Base-by-base conservation (phyloP, 192 early-diverging fungal species). In the Linnemannia schmuckeri region DNA sequence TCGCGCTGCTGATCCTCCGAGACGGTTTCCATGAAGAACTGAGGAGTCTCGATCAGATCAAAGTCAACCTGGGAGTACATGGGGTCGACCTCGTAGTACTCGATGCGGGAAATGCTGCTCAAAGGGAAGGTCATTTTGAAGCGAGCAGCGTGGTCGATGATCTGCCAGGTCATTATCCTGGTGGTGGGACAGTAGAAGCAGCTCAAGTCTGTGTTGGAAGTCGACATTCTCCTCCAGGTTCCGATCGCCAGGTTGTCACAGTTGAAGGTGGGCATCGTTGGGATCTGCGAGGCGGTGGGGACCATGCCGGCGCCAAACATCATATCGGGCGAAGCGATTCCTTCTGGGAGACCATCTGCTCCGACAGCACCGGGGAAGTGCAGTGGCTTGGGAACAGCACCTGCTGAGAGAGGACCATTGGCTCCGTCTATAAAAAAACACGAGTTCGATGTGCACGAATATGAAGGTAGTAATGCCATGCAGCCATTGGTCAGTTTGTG, bases 81-180 rank as follows among this genome's bases (percentile, higher is more conserved):
- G 27, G 82, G 80, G 73, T 92, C 90, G 10, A 92, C 78, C 22
- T 90, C 70, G 41, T 75, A 88, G 30, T 81, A 83, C 77, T 91
- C 89, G 22, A 93, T 88, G 49, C 83, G 79, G 0, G 90, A 82
- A 70, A 94, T 90, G 9, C 75, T 76, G 41, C 89, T 85, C 78
- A 93, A 85, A 24, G 93, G 85, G 37, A 94, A 90, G 12, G 92
- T 92, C 88, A 93, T 93, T 55, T 93, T 93, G 76, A 94, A 94
- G 47, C 89, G 89, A 46, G 90, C 85, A 41, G 87, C 82, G 78
- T 88, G 86, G 74, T 94, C 93, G 17, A 90, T 80, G 33, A 94
- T 93, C 63, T 92, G 90, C 93, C 93, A 94, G 3, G 83, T 88
- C 74, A 94, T 88, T 9, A 83, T 81, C 24, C 89, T 82, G 47